These are phyloP conservation scores for Ceratocystis albifundus DNA, from an alignment of 2,329 filamentous ascomycete species.

Conservation along the genomic window DNA sequence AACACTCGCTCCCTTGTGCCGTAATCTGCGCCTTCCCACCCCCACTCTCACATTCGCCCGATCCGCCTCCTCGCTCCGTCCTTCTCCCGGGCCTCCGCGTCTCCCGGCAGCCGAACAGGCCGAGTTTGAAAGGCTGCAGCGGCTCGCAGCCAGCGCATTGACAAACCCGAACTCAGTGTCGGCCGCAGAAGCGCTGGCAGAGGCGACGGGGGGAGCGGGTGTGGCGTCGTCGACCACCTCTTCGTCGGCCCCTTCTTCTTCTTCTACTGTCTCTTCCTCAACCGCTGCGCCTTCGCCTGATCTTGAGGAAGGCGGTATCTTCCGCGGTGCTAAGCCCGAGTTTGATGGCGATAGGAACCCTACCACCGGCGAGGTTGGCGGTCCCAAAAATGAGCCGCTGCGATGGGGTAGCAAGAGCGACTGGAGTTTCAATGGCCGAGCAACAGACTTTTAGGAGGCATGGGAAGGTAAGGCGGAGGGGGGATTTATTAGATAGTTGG, in stretches of 20 bases:
- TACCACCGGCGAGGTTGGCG: conserved; percentile 87
- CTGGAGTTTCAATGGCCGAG: conserved; percentile 91
- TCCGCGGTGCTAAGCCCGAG: conserved; percentile 71
- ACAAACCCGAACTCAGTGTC: conserved; percentile 29
- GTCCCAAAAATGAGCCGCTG: conserved; percentile 92
- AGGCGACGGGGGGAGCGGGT: conserved; percentile 28
- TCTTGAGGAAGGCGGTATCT: conserved; percentile 52
- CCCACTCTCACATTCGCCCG: conserved; percentile 21
- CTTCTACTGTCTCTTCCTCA: conserved; percentile 25
- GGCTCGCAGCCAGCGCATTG: conserved; percentile 40
- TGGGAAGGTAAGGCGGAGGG: neutral
- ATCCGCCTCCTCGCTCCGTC: conserved; percentile 35
- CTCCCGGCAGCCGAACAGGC: conserved; percentile 83
- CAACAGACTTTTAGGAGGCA: conserved; percentile 67
- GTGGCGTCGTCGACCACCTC: conserved; percentile 22
- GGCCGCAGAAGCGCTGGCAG: conserved; percentile 25
- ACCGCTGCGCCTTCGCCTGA: conserved; percentile 31
- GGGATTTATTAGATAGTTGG: too few species aligned
- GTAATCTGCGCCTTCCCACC: conserved; percentile 17
- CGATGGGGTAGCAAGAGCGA: conserved; percentile 66
- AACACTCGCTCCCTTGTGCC: conserved; percentile 24
- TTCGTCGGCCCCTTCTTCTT: neutral
- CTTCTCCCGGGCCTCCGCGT: conserved; percentile 63
- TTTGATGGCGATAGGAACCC: conserved; percentile 90
- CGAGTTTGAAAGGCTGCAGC: conserved; percentile 78